phyloP scores from a whole-genome alignment of 169 alveolate species.

The Eimeria falciformis region DNA sequence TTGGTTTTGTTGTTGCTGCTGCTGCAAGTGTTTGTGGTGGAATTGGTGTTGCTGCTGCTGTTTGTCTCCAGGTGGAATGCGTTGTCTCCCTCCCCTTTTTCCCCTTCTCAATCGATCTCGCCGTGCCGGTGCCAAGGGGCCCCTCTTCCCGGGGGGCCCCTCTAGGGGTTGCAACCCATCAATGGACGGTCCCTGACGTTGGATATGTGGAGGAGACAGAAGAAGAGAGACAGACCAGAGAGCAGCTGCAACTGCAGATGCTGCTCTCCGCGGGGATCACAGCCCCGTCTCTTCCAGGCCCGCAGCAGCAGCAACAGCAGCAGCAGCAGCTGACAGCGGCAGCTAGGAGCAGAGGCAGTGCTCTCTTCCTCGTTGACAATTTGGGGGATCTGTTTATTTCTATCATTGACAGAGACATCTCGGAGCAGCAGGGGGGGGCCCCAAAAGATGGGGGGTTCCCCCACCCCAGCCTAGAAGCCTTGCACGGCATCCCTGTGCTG shows the following conservation, averaged over 20 bases:
- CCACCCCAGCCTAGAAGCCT: background rate
- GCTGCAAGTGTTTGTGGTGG: background rate
- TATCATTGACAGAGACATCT: background rate
- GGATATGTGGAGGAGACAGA: conserved; percentile 9
- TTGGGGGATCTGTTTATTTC: background rate
- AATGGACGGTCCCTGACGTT: background rate
- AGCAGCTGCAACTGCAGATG: conserved; percentile 4
- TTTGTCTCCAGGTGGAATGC: background rate
- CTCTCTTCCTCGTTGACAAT: background rate
- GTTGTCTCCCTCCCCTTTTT: background rate
- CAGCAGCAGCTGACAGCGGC: background rate
- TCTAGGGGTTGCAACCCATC: background rate
- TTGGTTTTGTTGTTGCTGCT: background rate
- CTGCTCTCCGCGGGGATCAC: background rate
- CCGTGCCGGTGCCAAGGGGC: background rate
- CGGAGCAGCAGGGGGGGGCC: background rate
- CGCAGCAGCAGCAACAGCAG: conserved; percentile 11
- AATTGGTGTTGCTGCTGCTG: background rate
- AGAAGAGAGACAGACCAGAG: background rate
- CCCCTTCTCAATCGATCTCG: background rate
- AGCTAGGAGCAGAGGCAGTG: background rate
- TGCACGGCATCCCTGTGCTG: background rate
- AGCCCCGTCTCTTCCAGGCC: background rate
- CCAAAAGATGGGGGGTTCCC: background rate
- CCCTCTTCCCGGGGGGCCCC: background rate